Evolutionary conservation across 331 rosid species (phyloP), one percentile per base, ranked within the genome.

Genomic region (Malus hybrid): DNA sequence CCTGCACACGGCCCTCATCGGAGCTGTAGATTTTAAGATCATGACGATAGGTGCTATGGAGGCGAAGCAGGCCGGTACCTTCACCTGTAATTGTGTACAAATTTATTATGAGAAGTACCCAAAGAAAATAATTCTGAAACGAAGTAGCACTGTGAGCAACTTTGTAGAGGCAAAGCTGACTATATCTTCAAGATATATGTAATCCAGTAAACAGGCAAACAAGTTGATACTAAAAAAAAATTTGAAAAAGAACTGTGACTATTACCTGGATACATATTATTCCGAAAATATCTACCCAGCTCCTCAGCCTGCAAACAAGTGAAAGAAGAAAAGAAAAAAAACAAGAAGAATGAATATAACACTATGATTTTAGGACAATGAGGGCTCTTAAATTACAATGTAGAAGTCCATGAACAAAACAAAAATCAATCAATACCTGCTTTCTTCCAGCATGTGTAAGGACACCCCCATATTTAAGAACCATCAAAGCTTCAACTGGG

Each of bases 1-100:
- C 99, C 99, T 95, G 99, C 80, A 95, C 99, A 70, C 99, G 99
- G n/a, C 99, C 99, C 89, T 95, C 99, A 74, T 95, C 99, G 80
- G 99, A 95, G 86, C 99, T 95, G 78, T 95, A 95, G 80, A 95
- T 95, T 86, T 95, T 95, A 31, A 95, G 90, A 87, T 95, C 97
- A 77, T 95, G 99, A 66, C 99, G 93, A 67, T 92, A 92, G 74
- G 99, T 95, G 81, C 99, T 95, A 73, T 95, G 99, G 79, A 95
- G 97, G 73, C 99, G 97, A 85, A 95, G 99, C 61, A 95, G 82
- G 66, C 99, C 99, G 2, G 96, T 95, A 65, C 99, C 99, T 89
- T 95, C 99, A 73, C 99, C 97, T 91, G 88, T 74, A 80, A 72
- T 77, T 77, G 76, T 27, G 67, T 83, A 78, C 71, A 78, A 84